Evolutionary conservation across 2,329 filamentous ascomycete species (phyloP).

Genomic region (Clonostachys rhizophaga): DNA sequence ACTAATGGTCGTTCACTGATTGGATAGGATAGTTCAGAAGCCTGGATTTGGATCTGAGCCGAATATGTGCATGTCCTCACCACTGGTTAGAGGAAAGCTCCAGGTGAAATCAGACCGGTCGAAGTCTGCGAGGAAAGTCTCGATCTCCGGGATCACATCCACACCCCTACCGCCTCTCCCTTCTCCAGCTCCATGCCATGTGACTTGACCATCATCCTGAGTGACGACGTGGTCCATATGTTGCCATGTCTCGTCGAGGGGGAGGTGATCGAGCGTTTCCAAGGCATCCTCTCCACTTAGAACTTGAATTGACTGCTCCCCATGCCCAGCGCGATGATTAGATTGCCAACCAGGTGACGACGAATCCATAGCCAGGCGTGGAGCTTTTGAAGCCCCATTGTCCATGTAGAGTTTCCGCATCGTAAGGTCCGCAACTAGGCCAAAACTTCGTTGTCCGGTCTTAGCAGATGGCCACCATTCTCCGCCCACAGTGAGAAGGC

Average conservation of each 20-base stretch:
- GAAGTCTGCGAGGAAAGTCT: background rate
- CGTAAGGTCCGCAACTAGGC: background rate
- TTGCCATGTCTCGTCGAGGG: no score
- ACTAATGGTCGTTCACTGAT: no score
- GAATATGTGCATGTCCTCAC: no score
- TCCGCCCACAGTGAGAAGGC: constrained; percentile 27
- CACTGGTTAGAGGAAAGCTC: background rate
- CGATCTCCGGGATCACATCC: background rate
- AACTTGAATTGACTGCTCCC: background rate
- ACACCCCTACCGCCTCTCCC: background rate
- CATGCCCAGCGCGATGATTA: background rate
- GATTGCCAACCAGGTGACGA: background rate
- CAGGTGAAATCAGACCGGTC: constrained; percentile 1
- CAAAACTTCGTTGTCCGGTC: constrained; percentile 21
- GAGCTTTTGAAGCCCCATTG: background rate
- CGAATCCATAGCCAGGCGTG: background rate
- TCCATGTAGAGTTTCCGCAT: background rate
- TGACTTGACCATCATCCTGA: background rate
- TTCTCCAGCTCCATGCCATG: background rate
- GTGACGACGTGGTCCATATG: background rate
- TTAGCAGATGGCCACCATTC: constrained; percentile 32
- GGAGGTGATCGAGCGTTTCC: background rate
- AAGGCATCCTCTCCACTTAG: background rate
- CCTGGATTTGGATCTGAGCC: no score
- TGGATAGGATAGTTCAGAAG: no score